Evolutionary conservation across 2,329 filamentous ascomycete species (phyloP), one percentile per base, ranked within the genome.

Genomic region (Apiospora marii): DNA sequence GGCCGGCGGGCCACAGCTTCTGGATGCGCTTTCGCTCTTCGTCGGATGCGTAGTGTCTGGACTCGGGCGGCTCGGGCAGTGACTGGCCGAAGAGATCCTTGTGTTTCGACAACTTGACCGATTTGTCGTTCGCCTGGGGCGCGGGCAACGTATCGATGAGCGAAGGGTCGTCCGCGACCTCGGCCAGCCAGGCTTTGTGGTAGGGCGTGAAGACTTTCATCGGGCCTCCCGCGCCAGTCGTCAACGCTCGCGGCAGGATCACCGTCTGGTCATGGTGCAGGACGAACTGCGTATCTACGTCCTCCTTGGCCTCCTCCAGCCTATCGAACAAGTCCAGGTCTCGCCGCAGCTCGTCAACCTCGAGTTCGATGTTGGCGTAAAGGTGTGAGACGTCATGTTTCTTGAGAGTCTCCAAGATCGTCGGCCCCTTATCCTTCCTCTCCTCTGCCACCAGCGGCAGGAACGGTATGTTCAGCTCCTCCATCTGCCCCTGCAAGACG

Each of bases 131-230:
- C 14, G 68, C 72, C 14, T 75, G 74, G 0, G 85, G 85, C 49
- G 12, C 69, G 64, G 24, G 68, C 70, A 71, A 70, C 81, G 82
- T 68, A 80, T 86, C 79, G 85, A 87, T 74, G 81, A 87, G 78
- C 80, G 86, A 69, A 84, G 85, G 85, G 77, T 86, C 70, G 83
- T 85, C 72, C 81, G 85, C 0, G 79, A 85, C 68, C 81, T 86
- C 41, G 81, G 83, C 72, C 76, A 82, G 71, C 77, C 77, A 78
- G 5, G 75, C 73, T 53, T 76, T 76, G 73, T 78, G 76, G n/a
- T 77, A 79, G 16, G 76, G 77, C 8, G 77, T 79, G 67, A 76
- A 79, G 43, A 79, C 77, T 58, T 78, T 75, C 14, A 74, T 53
- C 16, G 76, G 77, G 3, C 74, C 73, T 24, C 77, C 77, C 0